These are phyloP conservation scores for Phytophthora boehmeriae DNA, from an alignment of 352 stramenopile species.

Conservation along the genomic window DNA sequence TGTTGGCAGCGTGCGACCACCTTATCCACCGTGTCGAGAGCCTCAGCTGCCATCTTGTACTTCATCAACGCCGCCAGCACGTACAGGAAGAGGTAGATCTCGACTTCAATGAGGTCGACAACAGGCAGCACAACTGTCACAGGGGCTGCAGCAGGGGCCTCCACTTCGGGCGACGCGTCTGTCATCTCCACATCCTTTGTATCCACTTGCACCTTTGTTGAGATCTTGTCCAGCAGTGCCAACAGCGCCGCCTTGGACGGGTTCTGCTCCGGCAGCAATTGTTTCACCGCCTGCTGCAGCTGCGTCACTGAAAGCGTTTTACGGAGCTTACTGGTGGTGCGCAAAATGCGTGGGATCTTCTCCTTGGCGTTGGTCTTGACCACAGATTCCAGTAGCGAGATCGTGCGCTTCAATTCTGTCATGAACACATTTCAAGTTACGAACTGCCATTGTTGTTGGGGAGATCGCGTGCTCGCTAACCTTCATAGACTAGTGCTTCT, in stretches of 20 bases:
- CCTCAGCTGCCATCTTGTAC: slow-evolving; percentile 61
- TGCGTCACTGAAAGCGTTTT: slow-evolving; percentile 72
- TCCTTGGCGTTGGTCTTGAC: slow-evolving; percentile 89
- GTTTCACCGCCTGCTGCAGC: slow-evolving; percentile 59
- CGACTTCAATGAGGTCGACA: slow-evolving; percentile 84
- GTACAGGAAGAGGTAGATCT: slow-evolving; percentile 86
- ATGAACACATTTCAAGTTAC: slow-evolving; percentile 12
- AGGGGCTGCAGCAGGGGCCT: slow-evolving; percentile 15
- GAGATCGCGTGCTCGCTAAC: slow-evolving; percentile 34
- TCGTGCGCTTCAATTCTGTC: slow-evolving; percentile 77
- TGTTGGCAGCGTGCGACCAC: slow-evolving; percentile 69
- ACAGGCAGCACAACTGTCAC: slow-evolving; percentile 44
- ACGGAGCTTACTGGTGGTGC: slow-evolving; percentile 81
- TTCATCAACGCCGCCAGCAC: slow-evolving; percentile 77
- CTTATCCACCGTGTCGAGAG: slow-evolving; percentile 56
- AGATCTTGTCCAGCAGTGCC: slow-evolving; percentile 53
- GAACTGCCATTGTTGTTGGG: neutral
- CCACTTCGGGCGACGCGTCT: slow-evolving; percentile 45
- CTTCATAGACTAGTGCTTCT: slow-evolving; percentile 73
- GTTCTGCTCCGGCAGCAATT: slow-evolving; percentile 71
- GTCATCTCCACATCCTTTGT: slow-evolving; percentile 63
- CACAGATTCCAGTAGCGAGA: slow-evolving; percentile 71
- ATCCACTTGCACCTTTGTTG: slow-evolving; percentile 37
- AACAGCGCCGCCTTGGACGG: slow-evolving; percentile 61
- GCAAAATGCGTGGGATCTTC: slow-evolving; percentile 81